Conservation (phyloP, 495 filamentous ascomycete genomes). For the Aspergillus bridgeri region DNA sequence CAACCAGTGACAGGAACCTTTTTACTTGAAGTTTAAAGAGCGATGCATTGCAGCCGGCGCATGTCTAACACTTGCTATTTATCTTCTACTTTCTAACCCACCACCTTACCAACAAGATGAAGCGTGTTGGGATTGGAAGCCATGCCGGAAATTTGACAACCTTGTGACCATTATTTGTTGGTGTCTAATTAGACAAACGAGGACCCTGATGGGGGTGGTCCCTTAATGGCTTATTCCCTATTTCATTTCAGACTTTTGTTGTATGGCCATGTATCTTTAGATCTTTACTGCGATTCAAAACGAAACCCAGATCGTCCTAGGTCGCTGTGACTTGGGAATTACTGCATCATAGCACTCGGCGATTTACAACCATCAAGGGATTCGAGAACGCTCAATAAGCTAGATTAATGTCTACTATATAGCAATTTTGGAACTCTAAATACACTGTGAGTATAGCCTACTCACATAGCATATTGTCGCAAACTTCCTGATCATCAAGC, state of each 20-base stretch:
- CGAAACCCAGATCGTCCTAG: not conserved
- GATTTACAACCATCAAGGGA: not conserved
- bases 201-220: not conserved
- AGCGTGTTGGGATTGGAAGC: not conserved
- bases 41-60: not conserved
- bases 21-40: not conserved
- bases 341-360: not conserved
- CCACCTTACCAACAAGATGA: not conserved
- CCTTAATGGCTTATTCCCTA: not conserved
- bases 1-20: not conserved
- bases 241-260: not conserved
- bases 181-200: not conserved
- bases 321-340: not conserved
- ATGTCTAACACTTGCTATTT: not conserved
- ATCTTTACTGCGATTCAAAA: not conserved
- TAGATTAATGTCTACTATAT: not conserved
- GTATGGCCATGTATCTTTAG: not conserved
- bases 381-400: not conserved
- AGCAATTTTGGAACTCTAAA: not conserved
- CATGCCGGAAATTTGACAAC: not conserved
- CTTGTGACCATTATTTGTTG: not conserved
- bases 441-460: not conserved
- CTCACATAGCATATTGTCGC: not conserved
- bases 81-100: not conserved
- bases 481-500: not conserved